These are phyloP conservation scores for Trametes polyzona DNA, from an alignment of 1,284 basidiomycete species.

Conservation along the genomic window DNA sequence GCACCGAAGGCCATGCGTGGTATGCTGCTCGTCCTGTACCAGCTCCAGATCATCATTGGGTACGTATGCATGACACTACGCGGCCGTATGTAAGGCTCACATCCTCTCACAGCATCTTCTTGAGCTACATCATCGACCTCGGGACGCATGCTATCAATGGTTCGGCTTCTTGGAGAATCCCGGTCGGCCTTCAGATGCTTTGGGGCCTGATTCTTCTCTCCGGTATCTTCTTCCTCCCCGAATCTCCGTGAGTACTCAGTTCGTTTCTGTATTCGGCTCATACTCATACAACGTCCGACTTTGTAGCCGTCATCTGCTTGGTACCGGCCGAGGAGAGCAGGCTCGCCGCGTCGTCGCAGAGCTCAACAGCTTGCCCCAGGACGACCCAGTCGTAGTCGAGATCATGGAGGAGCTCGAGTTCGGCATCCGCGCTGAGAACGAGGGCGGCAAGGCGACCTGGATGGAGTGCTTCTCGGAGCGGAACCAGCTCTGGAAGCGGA, in stretches of 20 bases:
- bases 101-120: conserved; percentile 54
- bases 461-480: conserved; percentile 74
- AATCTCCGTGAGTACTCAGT: conserved; percentile 78
- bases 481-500: conserved; percentile 74
- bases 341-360: conserved; percentile 67
- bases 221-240: conserved; percentile 77
- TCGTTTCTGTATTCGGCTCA: background rate
- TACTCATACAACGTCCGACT: background rate
- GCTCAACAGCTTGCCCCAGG: conserved; percentile 63
- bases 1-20: conserved; percentile 78
- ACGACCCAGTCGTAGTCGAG: conserved; percentile 67
- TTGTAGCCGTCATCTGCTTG: conserved; percentile 62
- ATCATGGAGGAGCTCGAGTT: conserved; percentile 72
- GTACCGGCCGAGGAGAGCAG: conserved; percentile 52
- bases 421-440: conserved; percentile 71
- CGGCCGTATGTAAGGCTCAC: background rate
- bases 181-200: conserved; percentile 67
- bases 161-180: conserved; percentile 74
- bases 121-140: conserved; percentile 75
- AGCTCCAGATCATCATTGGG: conserved; percentile 77
- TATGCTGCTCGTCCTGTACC: conserved; percentile 74
- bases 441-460: conserved; percentile 81
- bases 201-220: conserved; percentile 71
- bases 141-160: conserved; percentile 63
- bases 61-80: conserved; percentile 31